These are phyloP conservation scores for Suhomyces choctaworum DNA, from an alignment of 1,139 yeast genomes.

Conservation along the genomic window DNA sequence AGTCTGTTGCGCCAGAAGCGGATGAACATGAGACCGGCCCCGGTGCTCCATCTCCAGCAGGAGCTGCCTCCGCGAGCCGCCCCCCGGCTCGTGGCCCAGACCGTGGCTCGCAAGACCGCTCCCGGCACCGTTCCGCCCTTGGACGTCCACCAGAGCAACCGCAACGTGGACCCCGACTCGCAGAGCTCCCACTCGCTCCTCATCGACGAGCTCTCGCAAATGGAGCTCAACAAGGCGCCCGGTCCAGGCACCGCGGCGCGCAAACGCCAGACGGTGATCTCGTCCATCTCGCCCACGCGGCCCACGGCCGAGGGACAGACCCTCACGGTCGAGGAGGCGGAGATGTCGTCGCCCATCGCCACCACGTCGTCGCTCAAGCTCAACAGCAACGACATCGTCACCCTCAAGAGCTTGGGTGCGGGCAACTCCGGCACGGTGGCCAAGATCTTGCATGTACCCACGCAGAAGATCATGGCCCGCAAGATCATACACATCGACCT, in stretches of 20 bases:
- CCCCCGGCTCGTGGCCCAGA: neutral
- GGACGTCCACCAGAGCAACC: slow-evolving; percentile 23
- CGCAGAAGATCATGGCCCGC: slow-evolving; percentile 86
- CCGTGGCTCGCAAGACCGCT: slow-evolving; percentile 11
- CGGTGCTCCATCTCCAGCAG: slow-evolving; percentile 18
- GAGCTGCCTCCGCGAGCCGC: slow-evolving; percentile 1
- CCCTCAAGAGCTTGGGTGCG: slow-evolving; percentile 76
- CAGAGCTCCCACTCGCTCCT: slow-evolving; percentile 26
- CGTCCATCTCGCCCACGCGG: slow-evolving; percentile 47
- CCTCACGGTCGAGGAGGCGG: slow-evolving; percentile 5
- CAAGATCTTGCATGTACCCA: slow-evolving; percentile 85
- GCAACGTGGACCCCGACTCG: slow-evolving; percentile 34
- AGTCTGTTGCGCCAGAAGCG: slow-evolving; percentile 18
- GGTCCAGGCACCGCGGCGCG: slow-evolving; percentile 11
- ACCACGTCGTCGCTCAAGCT: slow-evolving; percentile 46
- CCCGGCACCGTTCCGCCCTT: slow-evolving; percentile 8
- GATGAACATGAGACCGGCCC: slow-evolving; percentile 21
- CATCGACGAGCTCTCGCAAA: slow-evolving; percentile 32
- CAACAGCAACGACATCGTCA: slow-evolving; percentile 67
- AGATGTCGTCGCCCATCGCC: slow-evolving; percentile 31
- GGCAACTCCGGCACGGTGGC: slow-evolving; percentile 95
- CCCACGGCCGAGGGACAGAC: slow-evolving; percentile 19
- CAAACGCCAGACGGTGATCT: slow-evolving; percentile 46
- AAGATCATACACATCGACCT: slow-evolving; percentile 86
- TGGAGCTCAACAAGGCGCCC: slow-evolving; percentile 20